phyloP scores from a whole-genome alignment of 768 basidiomycete genomes.

The Macrolepiota fuliginosa region DNA sequence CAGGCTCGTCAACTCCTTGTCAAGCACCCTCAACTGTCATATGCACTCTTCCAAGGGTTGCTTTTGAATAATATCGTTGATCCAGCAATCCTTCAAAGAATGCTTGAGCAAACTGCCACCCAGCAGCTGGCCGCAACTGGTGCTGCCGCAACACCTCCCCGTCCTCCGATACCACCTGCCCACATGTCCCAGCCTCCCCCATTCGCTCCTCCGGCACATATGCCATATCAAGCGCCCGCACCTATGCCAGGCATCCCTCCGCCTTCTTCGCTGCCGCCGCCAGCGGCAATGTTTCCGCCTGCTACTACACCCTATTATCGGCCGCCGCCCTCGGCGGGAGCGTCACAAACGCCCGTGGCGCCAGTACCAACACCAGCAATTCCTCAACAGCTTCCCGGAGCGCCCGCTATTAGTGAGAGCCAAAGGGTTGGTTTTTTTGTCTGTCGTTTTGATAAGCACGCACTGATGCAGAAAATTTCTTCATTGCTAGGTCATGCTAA shows the following conservation, averaged over 20 bases:
- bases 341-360: conserved; percentile 14
- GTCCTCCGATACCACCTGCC: conserved; percentile 26
- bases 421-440: conserved; percentile 38
- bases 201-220: conserved; percentile 27
- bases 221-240: conserved; percentile 31
- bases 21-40: conserved; percentile 89
- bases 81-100: conserved; percentile 75
- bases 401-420: conserved; percentile 45
- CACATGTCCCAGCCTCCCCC: conserved; percentile 50
- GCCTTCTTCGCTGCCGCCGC: conserved; percentile 21
- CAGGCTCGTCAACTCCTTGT: conserved; percentile 79
- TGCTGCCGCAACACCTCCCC: conserved; percentile 19
- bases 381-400: conserved; percentile 27
- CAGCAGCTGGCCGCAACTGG: conserved; percentile 17
- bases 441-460: conserved; percentile 7
- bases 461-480: conserved; percentile 15
- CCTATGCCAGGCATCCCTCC: conserved; percentile 29
- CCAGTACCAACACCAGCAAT: conserved; percentile 25
- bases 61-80: conserved; percentile 94
- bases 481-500: conserved; percentile 62
- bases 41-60: conserved; percentile 94
- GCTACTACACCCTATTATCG: conserved; percentile 28
- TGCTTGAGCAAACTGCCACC: conserved; percentile 39
- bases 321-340: conserved; percentile 7
- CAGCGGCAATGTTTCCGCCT: conserved; percentile 29